Conservation (phyloP, 2,329 filamentous ascomycete genomes). For the Sclerotinia trifoliorum region DNA sequence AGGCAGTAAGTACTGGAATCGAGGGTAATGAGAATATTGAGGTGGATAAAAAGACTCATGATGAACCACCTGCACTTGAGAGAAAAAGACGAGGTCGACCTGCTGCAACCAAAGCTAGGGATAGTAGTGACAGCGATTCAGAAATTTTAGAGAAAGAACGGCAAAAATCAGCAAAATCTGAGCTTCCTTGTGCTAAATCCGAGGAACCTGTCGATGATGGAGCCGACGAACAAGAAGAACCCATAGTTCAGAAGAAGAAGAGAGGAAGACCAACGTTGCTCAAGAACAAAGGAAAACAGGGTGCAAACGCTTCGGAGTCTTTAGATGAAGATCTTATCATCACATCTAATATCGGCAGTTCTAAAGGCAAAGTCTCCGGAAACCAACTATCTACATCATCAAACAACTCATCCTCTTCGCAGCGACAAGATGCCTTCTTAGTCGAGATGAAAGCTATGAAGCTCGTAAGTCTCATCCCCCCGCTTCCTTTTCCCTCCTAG, state of each 20-base stretch:
- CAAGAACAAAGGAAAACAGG: conserved; percentile 5
- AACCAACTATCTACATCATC: background rate
- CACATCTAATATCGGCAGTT: background rate
- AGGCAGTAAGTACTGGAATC: no score
- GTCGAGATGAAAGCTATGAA: conserved; percentile 38
- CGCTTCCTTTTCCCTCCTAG: background rate
- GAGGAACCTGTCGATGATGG: background rate
- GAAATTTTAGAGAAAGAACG: background rate
- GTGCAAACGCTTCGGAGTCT: background rate
- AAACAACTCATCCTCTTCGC: conserved; percentile 6
- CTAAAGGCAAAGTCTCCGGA: background rate
- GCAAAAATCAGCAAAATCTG: background rate
- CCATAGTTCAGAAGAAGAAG: conserved; percentile 1
- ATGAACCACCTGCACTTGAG: background rate
- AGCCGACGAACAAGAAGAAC: background rate
- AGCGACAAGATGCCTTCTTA: conserved; percentile 33
- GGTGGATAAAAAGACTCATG: background rate
- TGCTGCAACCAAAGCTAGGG: background rate
- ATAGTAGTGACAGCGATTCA: background rate
- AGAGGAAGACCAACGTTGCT: conserved; percentile 14
- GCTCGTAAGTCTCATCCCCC: conserved; percentile 31
- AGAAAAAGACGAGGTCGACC: conserved; percentile 12
- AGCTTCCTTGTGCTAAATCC: background rate
- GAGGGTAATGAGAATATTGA: background rate
- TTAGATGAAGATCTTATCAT: background rate